Base-by-base conservation (phyloP, 805 yeast species). In the Candida montana region DNA sequence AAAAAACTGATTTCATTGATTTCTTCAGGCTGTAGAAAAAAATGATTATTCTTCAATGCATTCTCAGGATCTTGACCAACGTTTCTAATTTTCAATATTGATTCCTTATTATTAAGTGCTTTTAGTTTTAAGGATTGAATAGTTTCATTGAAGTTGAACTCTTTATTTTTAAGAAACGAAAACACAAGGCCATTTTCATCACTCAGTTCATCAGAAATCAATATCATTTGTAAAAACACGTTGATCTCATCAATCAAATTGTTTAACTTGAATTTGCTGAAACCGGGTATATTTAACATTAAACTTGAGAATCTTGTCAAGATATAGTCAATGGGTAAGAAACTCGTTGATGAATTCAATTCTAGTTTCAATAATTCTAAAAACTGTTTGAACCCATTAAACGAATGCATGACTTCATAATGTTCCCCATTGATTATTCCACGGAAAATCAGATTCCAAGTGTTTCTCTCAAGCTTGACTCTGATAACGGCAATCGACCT, bases 211-310 rank as follows among this genome's bases (percentile, higher is more conserved):
- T 64, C 63, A 47, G 65, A 77, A 33, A 62, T 56, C 7, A 62
- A 44, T 4, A 79, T 46, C n/a, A 67, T 56, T 16, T 68, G 59
- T 12, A 83, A 53, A 28, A 79, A 62, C 7, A 71, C 48, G 48
- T 81, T 81, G 28, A 81, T 47, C 28, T 65, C 61, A 29, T 70
- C 67, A 17, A 78, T 55, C 28, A 75, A 58, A 27, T 72, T 64
- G 48, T 78, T 78, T 28, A 74, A 49, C 35, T 69, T 66, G 33
- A 68, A 53, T 48, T 78, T 79, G 46, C 68, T 69, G 48, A 55
- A 56, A n/a, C 52, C 48, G 10, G 54, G 43, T 12, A 61, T 46
- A 29, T 53, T 53, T 32, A 54, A 37, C 6, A 47, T 15, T 20
- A 52, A 35, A 10, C 47, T 50, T 6, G 45, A 23, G 36, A 57